Evolutionary conservation across 495 filamentous ascomycete genomes (phyloP).

Genomic region (Margaritispora aquatica): DNA sequence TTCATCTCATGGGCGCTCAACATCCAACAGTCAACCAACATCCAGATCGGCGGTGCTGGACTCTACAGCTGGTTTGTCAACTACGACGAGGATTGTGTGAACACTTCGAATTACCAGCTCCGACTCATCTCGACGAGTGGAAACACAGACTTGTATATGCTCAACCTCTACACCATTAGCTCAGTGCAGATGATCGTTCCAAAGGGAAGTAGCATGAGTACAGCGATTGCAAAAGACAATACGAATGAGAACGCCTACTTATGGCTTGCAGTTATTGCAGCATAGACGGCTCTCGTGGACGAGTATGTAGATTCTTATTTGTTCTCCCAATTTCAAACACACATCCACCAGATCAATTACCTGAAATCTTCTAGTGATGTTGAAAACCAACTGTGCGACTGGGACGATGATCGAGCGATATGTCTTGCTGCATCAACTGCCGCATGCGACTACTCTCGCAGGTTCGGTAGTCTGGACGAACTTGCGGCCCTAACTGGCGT

Average conservation of each 20-base stretch:
- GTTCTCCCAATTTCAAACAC: not conserved
- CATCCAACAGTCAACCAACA: conserved; percentile 16
- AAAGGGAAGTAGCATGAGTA: not conserved
- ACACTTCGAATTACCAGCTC: conserved; percentile 17
- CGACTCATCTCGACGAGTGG: conserved; percentile 9
- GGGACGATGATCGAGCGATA: not conserved
- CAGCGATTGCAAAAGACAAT: not conserved
- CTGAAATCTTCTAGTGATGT: not conserved
- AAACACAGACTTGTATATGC: conserved; percentile 6
- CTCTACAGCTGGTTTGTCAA: conserved; percentile 24
- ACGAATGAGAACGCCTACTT: not conserved
- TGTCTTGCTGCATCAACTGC: not conserved
- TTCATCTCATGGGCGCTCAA: conserved; percentile 19
- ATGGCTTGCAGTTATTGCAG: not conserved
- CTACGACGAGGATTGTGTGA: conserved; percentile 17
- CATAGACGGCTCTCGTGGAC: not conserved
- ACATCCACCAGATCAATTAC: not conserved
- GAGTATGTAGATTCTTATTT: not conserved
- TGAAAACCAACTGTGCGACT: not conserved
- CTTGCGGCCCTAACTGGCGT: not conserved
- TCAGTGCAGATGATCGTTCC: conserved; percentile 14
- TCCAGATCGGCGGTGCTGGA: conserved; percentile 21
- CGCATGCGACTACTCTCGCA: not conserved
- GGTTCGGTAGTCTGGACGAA: not conserved
- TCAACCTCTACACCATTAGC: conserved; percentile 21